Percentiles rank a stretch among this genome's conserved stretches.
phyloP scores from a whole-genome alignment of 768 basidiomycete genomes.

The Podaxis pistillaris region DNA sequence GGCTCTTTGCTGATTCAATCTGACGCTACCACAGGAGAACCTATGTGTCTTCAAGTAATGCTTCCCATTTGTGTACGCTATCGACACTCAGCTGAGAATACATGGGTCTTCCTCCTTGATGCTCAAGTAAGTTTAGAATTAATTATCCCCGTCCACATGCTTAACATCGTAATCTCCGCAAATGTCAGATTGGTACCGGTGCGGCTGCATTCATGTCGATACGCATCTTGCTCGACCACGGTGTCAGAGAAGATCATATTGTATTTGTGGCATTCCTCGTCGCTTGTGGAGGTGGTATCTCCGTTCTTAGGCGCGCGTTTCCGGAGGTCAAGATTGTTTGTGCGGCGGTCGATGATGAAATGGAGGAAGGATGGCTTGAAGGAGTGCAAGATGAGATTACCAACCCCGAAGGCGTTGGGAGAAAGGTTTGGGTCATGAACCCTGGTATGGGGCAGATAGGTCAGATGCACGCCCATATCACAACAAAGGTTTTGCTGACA shows the following conservation, averaged over 20 bases:
- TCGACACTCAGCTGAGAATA: slow-evolving; percentile 58
- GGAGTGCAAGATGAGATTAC: slow-evolving; percentile 48
- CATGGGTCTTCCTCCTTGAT: slow-evolving; percentile 88
- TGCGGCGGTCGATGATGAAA: slow-evolving; percentile 75
- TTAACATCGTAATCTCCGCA: neutral
- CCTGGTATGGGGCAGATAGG: slow-evolving; percentile 92
- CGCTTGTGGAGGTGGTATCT: slow-evolving; percentile 76
- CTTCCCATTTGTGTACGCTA: slow-evolving; percentile 75
- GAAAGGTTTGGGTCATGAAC: slow-evolving; percentile 79
- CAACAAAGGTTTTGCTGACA: neutral
- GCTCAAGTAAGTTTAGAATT: slow-evolving; percentile 58
- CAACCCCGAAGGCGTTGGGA: slow-evolving; percentile 46
- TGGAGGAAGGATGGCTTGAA: slow-evolving; percentile 74
- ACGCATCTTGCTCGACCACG: slow-evolving; percentile 90
- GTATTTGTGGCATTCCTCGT: slow-evolving; percentile 90
- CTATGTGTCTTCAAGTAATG: slow-evolving; percentile 77
- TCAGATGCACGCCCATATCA: slow-evolving; percentile 27
- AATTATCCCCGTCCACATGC: neutral
- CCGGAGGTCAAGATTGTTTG: slow-evolving; percentile 83
- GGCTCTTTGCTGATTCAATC: slow-evolving; percentile 93
- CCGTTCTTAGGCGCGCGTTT: slow-evolving; percentile 78
- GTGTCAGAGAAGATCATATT: slow-evolving; percentile 79
- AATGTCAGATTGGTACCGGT: slow-evolving; percentile 80
- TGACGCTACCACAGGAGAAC: slow-evolving; percentile 82
- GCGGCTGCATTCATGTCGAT: slow-evolving; percentile 96